Evolutionary conservation across 805 yeast genomes (phyloP), one percentile per base, ranked within the genome.

Genomic region (Wickerhamiella sorbophila): DNA sequence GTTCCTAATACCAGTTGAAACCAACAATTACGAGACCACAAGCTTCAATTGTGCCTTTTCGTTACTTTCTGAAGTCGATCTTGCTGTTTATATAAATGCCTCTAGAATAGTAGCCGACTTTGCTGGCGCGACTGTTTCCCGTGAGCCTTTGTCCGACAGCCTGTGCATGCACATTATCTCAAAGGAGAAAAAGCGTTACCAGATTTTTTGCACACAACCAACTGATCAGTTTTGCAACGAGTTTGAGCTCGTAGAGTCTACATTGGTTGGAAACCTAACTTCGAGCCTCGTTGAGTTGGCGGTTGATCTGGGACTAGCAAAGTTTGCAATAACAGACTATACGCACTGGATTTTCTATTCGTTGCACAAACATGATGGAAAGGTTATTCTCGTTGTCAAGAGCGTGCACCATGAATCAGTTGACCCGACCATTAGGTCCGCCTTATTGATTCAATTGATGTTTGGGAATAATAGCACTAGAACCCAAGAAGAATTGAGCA

Each of bases 301-400:
- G 10, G 31, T 32, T 10, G 31, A 34, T 35, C n/a, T 18, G 18
- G 22, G 19, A 16, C 19, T 20, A 16, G 16, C 27, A 2, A 8
- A 40, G 10, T 43, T 33, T 38, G 40, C 33, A 15, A 15, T 45
- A 14, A 40, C 51, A 33, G 36, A 48, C 35, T 48, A 48, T 32
- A 21, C 33, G 17, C 15, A 21, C 9, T 48, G 51, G 51, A 39
- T 42, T 8, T 44, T 48, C n/a, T 19, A 33, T 20, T 22, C 37
- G n/a, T 18, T 43, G 4, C 33, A 16, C 16, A 31, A 18, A 19
- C n/a, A 36, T 18, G 32, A 27, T 20, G 27, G 17, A 9, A 31
- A 16, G 8, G 21, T 17, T 4, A n/a, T 22, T 21, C 34, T 39
- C 8, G 31, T 32, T n/a, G 21, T 38, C 33, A 22, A 29, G 20